phyloP scores from a whole-genome alignment of 352 stramenopile genomes.

The Phytophthora nicotianae region DNA sequence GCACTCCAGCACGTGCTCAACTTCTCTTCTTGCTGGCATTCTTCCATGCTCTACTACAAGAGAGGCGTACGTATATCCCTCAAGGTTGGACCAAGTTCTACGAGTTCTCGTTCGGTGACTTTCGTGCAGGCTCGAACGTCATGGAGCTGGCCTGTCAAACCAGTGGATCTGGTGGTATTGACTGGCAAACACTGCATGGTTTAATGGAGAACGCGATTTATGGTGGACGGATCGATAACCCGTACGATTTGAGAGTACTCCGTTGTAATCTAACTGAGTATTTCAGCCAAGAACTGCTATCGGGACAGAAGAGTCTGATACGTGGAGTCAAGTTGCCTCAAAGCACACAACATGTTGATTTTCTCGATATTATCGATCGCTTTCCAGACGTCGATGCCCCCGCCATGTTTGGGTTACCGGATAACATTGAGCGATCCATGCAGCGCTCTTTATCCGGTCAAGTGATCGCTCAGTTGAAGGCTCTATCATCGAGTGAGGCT shows the following conservation, averaged over 20 bases:
- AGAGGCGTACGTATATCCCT: constrained; percentile 92
- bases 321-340: constrained; percentile 79
- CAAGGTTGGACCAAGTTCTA: constrained; percentile 98
- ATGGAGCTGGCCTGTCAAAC: constrained; percentile 81
- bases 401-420: constrained; percentile 89
- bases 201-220: constrained; percentile 97
- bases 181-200: constrained; percentile 93
- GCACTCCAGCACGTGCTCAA: constrained; percentile 53
- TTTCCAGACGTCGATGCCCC: constrained; percentile 80
- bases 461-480: constrained; percentile 89
- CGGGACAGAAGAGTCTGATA: constrained; percentile 61
- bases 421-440: constrained; percentile 95
- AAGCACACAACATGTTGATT: constrained; percentile 67
- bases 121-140: constrained; percentile 91
- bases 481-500: constrained; percentile 73
- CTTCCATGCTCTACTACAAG: constrained; percentile 89
- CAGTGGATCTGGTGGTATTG: constrained; percentile 45
- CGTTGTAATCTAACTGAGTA: constrained; percentile 86
- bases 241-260: constrained; percentile 92
- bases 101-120: constrained; percentile 95
- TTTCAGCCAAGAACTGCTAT: constrained; percentile 85
- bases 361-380: constrained; percentile 70
- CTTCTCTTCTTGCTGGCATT: constrained; percentile 90
- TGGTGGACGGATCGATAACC: constrained; percentile 93
- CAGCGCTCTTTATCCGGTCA: constrained; percentile 87